Evolutionary conservation across 495 filamentous ascomycete species (phyloP).

Genomic region (Thozetella sp.): DNA sequence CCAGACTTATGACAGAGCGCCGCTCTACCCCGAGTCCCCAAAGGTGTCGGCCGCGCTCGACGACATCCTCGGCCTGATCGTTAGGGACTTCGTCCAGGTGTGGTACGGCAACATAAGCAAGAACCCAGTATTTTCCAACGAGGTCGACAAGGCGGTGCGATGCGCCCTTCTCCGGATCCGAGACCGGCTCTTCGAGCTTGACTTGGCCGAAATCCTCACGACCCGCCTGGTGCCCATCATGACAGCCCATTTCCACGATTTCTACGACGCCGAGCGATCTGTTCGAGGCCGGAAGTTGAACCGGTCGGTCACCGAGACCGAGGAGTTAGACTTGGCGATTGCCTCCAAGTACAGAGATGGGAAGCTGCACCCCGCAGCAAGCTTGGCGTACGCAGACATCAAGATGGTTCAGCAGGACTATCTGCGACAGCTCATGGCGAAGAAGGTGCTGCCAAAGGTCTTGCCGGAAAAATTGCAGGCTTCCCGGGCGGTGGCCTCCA

Average conservation of each 20-base stretch:
- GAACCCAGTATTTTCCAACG: constrained; percentile 76
- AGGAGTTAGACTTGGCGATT: constrained; percentile 92
- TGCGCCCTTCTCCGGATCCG: constrained; percentile 70
- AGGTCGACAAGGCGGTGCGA: constrained; percentile 81
- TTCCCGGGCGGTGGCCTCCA: constrained; percentile 75
- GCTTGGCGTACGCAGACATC: constrained; percentile 76
- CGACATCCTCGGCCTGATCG: constrained; percentile 72
- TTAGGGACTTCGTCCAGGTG: constrained; percentile 81
- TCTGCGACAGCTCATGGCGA: constrained; percentile 66
- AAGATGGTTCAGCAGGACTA: constrained; percentile 86
- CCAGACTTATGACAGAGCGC: constrained; percentile 50
- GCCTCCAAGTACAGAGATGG: constrained; percentile 90
- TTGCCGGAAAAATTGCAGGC: constrained; percentile 73
- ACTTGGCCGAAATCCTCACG: constrained; percentile 79
- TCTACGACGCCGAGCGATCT: constrained; percentile 84
- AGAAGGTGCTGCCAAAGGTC: constrained; percentile 69
- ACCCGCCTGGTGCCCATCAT: constrained; percentile 84
- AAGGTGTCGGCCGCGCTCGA: constrained; percentile 81
- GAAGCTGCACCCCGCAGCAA: constrained; percentile 87
- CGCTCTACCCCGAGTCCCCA: constrained; percentile 78
- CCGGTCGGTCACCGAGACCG: constrained; percentile 90
- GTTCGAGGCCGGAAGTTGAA: constrained; percentile 87
- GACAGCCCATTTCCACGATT: constrained; percentile 88
- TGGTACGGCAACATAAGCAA: constrained; percentile 91
- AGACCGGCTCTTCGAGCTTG: constrained; percentile 68